Evolutionary conservation across 345 rosid species (phyloP), one percentile per base, ranked within the genome.

Genomic region (Gossypium longicalyx): DNA sequence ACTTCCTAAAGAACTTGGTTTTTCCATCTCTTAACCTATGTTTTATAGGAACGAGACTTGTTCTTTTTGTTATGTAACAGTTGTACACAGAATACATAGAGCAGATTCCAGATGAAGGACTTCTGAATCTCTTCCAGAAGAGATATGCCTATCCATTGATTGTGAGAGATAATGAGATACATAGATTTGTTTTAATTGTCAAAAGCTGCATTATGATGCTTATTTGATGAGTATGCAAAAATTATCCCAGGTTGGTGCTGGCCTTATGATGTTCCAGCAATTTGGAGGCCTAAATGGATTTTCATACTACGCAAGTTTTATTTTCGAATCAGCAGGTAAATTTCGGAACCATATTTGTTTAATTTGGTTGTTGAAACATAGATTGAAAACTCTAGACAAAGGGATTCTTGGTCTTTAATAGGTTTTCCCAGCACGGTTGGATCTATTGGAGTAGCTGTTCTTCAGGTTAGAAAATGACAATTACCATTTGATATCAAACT

Each of bases 401-500:
- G 9, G 16, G 44, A 10, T 65, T 65, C 70, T 44, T 29, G 44
- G n/a, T 65, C 7, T 65, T 12, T 69, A 23, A 20, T 76, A 82
- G 85, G 77, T 74, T 65, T 79, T 65, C 72, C 82, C 25, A 70
- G 67, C 59, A 58, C 1, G 9, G 20, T 74, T 43, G 85, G 85
- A 25, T 56, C 54, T 9, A 70, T 41, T 51, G 29, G 67, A 13
- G n/a, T 77, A 45, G 81, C 85, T 49, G 53, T 74, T 48, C 38
- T 79, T 6, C 76, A 76, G 80, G 82, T 79, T 66, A 9, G 54
- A 22, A 47, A 51, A 48, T 12, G 51, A 43, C 67, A 34, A 10
- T 16, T 2, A 44, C 59, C 13, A 23, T 70, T 48, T 23, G 44
- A 22, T 7, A 29, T 45, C 70, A 65, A 43, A 71, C 71, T 17